Percentiles rank a stretch among this genome's conserved stretches.
These are phyloP conservation scores for Russula compacta DNA, from an alignment of 768 basidiomycete species.

Conservation along the genomic window DNA sequence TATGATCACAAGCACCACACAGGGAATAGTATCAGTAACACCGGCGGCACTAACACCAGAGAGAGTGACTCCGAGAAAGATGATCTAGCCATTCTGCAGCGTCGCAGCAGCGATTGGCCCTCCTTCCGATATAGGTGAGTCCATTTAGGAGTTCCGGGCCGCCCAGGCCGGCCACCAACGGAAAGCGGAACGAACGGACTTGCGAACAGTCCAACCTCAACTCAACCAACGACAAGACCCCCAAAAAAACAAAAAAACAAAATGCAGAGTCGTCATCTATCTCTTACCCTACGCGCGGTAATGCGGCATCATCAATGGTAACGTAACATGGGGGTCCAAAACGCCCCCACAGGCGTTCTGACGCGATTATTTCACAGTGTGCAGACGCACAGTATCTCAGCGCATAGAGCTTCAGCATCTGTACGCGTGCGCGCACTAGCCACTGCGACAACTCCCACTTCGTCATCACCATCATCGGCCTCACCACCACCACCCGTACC, in stretches of 20 bases:
- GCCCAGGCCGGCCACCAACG: no score
- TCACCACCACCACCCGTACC: slow-evolving; percentile 20
- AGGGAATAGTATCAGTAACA: no score
- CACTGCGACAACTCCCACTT: slow-evolving; percentile 40
- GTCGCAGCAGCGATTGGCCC: no score
- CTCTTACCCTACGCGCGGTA: background rate
- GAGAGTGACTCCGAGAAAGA: no score
- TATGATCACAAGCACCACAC: no score
- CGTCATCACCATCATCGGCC: slow-evolving; percentile 29
- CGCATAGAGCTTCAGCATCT: background rate
- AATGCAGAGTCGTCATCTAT: background rate
- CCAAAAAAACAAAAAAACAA: background rate
- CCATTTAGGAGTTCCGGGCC: no score
- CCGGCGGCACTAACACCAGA: no score
- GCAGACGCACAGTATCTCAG: background rate
- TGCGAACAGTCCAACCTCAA: no score
- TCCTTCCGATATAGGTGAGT: no score
- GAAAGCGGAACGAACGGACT: no score
- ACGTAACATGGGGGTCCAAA: no score
- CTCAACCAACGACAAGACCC: background rate
- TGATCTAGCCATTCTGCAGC: no score
- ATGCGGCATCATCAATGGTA: slow-evolving; percentile 1
- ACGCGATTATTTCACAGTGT: background rate
- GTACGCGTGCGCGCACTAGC: slow-evolving; percentile 5
- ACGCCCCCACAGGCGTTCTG: background rate